Evolutionary conservation across 768 basidiomycete species (phyloP).

Genomic region (Phylloporus sp.): DNA sequence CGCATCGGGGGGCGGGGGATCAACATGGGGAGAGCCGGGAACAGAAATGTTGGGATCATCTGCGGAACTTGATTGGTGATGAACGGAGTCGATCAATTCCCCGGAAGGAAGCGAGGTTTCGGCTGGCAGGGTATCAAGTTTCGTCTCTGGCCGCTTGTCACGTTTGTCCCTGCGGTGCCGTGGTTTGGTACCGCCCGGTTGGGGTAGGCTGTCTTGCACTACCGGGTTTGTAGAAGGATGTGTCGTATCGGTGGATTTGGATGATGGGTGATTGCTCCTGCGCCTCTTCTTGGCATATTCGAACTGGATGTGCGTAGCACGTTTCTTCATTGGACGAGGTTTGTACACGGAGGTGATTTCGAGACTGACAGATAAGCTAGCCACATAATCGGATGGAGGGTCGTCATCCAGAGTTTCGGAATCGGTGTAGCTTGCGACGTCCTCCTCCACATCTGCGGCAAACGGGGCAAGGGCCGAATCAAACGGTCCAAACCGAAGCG

Average conservation of each 20-base stretch:
- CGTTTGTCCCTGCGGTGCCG: slow-evolving; percentile 41
- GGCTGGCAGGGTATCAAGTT: slow-evolving; percentile 21
- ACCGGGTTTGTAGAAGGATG: background rate
- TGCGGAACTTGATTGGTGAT: background rate
- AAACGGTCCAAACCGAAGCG: too few relatives aligned
- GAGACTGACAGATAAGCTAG: slow-evolving; percentile 45
- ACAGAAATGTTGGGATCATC: slow-evolving; percentile 13
- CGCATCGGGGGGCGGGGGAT: slow-evolving; percentile 6
- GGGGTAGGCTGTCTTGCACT: background rate
- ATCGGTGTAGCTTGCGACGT: slow-evolving; percentile 31
- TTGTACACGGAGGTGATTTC: slow-evolving; percentile 72
- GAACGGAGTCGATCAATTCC: background rate
- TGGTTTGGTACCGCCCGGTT: slow-evolving; percentile 28
- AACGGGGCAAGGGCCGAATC: slow-evolving; percentile 35
- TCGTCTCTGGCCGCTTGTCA: slow-evolving; percentile 50
- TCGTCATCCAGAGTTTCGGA: slow-evolving; percentile 15
- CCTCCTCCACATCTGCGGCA: slow-evolving; percentile 44
- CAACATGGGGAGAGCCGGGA: slow-evolving; percentile 33
- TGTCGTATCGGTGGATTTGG: background rate
- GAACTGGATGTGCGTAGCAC: slow-evolving; percentile 24
- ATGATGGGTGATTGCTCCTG: slow-evolving; percentile 24
- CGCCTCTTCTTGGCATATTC: slow-evolving; percentile 18
- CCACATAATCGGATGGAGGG: background rate
- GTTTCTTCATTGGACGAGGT: slow-evolving; percentile 58
- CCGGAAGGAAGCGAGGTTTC: slow-evolving; percentile 2